Conservation (phyloP, 306 rosid genomes). For the Hippophae rhamnoides region DNA sequence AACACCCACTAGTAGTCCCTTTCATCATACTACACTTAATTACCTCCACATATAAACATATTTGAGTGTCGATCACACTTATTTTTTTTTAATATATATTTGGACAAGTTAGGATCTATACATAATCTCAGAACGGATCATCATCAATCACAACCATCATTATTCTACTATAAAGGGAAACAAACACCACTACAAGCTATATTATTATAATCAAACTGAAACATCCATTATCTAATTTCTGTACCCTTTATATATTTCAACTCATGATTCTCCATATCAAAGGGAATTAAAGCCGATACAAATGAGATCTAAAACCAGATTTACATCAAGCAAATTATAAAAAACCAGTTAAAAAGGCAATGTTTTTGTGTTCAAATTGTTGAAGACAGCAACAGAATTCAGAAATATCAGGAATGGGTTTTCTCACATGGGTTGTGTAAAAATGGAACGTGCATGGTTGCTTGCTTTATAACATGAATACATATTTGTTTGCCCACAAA, state of each 20-base stretch:
- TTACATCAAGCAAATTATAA: too few relatives aligned
- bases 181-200: conserved; percentile 15
- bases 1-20: conserved; percentile 62
- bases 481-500: conserved; percentile 28
- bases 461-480: conserved; percentile 29
- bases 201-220: background rate
- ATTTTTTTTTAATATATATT: too few relatives aligned
- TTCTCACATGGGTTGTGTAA: conserved; percentile 40
- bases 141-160: conserved; percentile 15
- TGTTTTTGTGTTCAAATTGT: conserved; percentile 22
- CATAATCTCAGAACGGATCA: conserved; percentile 5
- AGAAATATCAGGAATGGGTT: conserved; percentile 21
- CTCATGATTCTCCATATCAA: too few relatives aligned
- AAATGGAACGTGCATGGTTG: conserved; percentile 36
- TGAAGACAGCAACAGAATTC: conserved; percentile 22
- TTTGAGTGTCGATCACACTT: too few relatives aligned
- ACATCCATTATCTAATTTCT: too few relatives aligned
- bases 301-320: too few relatives aligned
- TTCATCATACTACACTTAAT: conserved; percentile 29
- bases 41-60: conserved; percentile 13
- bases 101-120: background rate
- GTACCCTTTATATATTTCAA: too few relatives aligned
- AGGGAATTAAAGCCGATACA: too few relatives aligned
- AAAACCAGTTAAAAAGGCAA: conserved; percentile 8
- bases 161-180: conserved; percentile 14